These are phyloP conservation scores for Cardiosporidium cionae DNA, from an alignment of 169 alveolate genomes.

Conservation along the genomic window DNA sequence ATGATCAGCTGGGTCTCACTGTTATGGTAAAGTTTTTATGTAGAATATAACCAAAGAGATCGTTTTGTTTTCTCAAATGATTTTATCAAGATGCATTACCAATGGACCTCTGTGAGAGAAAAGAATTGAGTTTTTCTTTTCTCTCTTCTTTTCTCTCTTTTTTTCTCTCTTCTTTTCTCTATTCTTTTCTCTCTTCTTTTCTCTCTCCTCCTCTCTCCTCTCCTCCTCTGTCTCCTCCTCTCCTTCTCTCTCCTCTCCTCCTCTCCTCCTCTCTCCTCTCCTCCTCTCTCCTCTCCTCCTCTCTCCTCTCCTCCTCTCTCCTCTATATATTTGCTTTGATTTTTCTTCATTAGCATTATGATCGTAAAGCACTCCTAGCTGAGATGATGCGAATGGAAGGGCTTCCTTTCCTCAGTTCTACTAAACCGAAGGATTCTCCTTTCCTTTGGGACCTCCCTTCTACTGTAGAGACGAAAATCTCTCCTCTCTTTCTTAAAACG, in stretches of 20 bases:
- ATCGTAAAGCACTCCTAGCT: too few relatives aligned
- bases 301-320: neutral
- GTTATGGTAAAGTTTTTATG: too few relatives aligned
- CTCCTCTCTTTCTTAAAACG: neutral
- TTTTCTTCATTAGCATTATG: neutral
- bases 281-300: neutral
- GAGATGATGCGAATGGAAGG: too few relatives aligned
- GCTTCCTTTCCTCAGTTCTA: neutral
- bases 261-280: neutral
- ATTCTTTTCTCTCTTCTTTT: neutral
- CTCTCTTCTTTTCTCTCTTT: too few relatives aligned
- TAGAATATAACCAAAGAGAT: too few relatives aligned
- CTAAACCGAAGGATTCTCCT: neutral
- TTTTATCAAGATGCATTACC: too few relatives aligned
- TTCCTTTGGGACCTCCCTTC: neutral
- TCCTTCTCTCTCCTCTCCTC: neutral
- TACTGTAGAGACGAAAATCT: neutral
- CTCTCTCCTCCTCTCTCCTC: neutral
- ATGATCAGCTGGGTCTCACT: too few relatives aligned
- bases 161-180: neutral
- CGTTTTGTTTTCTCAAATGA: too few relatives aligned
- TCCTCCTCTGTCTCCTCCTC: neutral
- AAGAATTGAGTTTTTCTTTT: too few relatives aligned
- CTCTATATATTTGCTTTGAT: neutral
- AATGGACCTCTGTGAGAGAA: too few relatives aligned